Evolutionary conservation across 2,329 filamentous ascomycete genomes (phyloP), one percentile per base, ranked within the genome.

Genomic region (Coniochaeta sp.): DNA sequence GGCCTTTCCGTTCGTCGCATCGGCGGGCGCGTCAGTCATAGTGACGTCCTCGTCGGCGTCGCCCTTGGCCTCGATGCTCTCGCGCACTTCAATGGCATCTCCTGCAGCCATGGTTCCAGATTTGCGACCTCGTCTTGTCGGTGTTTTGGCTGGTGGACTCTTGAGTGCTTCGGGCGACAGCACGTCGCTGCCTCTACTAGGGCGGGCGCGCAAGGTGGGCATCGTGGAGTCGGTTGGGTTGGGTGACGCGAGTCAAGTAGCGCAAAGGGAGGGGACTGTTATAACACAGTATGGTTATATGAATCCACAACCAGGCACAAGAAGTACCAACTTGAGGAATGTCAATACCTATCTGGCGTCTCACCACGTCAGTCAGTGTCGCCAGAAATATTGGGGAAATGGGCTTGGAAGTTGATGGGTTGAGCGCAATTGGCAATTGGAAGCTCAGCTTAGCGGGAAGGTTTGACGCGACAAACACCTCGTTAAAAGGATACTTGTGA

Each of bases 1-100:
- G n/a, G n/a, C n/a, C n/a, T n/a, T n/a, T n/a, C n/a, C n/a, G n/a
- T n/a, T n/a, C n/a, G n/a, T n/a, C n/a, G n/a, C n/a, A n/a, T n/a
- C n/a, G n/a, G n/a, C n/a, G n/a, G n/a, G n/a, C n/a, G n/a, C 64
- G 56, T 74, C 73, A 55, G 67, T 67, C 74, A 75, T 76, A 30
- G 73, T 68, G 48, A 74, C 63, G 54, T 77, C 72, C 48, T 66
- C 62, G 54, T 75, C 69, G 33, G 63, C 60, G 52, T 64, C 63
- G 55, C 57, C 59, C 57, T 71, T 74, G 14, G 74, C 75, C 60
- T 78, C 74, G 56, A 78, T 76, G 27, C 75, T 75, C 56, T 78
- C 74, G 64, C 70, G 74, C 63, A 76, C 72, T 56, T 74, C 69
- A 55, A 67, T 71, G 64, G 74, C 72, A 66, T 68, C 68, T 56